These are phyloP conservation scores for Globisporangium barbulae DNA, from an alignment of 352 stramenopile genomes.

Conservation along the genomic window DNA sequence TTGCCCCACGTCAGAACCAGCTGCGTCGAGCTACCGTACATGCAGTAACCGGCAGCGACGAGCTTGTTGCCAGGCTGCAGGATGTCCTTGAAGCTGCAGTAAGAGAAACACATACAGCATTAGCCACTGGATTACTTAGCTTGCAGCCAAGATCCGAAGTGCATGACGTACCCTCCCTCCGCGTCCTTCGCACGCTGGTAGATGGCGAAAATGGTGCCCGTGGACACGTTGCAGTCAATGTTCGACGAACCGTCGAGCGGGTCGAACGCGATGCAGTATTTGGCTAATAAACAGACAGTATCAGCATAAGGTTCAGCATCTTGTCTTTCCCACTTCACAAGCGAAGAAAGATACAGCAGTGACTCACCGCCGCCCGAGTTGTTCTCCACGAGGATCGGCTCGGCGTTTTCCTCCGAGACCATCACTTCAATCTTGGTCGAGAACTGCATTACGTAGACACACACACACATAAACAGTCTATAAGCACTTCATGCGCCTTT, in stretches of 20 bases:
- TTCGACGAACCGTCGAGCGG: conserved; percentile 98
- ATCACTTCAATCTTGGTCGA: conserved; percentile 97
- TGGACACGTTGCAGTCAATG: conserved; percentile 99
- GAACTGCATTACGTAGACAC: conserved; percentile 39
- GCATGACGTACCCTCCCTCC: conserved; percentile 34
- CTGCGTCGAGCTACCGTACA: conserved; percentile 98
- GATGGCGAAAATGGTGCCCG: conserved; percentile 98
- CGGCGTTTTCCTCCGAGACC: conserved; percentile 98
- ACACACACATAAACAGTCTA: background rate
- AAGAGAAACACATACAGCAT: background rate
- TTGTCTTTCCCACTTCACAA: background rate
- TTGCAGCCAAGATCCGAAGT: background rate
- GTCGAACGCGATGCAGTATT: conserved; percentile 98
- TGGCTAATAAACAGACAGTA: conserved; percentile 38
- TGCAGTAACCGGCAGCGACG: conserved; percentile 97
- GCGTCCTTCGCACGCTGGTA: conserved; percentile 85
- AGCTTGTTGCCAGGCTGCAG: conserved; percentile 93
- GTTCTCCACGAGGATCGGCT: conserved; percentile 94
- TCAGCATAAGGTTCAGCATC: background rate
- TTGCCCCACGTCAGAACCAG: conserved; percentile 95
- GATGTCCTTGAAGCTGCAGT: conserved; percentile 85
- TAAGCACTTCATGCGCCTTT: background rate
- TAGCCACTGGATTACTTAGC: background rate
- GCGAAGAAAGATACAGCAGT: background rate
- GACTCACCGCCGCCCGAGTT: conserved; percentile 34